Evolutionary conservation across 116 monocot species (phyloP), one percentile per base, ranked within the genome.

Genomic region (Phalaenopsis hybrid): DNA sequence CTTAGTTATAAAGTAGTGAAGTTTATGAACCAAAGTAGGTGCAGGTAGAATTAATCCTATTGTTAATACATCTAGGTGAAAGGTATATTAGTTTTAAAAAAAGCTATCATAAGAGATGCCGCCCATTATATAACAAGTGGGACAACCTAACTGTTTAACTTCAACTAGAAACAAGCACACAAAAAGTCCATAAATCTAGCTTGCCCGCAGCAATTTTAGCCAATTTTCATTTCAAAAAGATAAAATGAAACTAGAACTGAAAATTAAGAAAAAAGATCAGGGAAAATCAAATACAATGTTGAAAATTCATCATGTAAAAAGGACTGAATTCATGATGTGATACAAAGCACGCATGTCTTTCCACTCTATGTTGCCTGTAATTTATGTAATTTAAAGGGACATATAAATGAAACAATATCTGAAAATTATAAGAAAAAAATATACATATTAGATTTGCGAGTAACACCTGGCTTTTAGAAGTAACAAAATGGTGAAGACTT

Each of bases 401-500:
- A 46, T 20, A 25, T 16, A 8, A 46, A 45, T 75, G 46, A 75
- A 25, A 25, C 75, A 75, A 20, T 46, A 75, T 45, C 18, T 33
- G 8, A 65, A 65, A 65, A 21, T 7, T 65, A 65, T 25, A 21
- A 75, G 21, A 75, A 45, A 75, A n/a, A 75, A 20, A 45, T 75
- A 5, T 45, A 15, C 7, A 75, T 46, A 46, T 17, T 46, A 72
- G 37, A 41, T 74, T 25, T 65, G 21, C 37, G 57, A 77, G 57
- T 51, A 83, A 51, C 91, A 98, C 95, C 98, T 95, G 57, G 98
- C 98, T 88, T 98, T 98, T 28, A 98, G 90, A 86, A 98, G 98
- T 82, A 98, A 92, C 84, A 98, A 90, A 83, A 94, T 94, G 5
- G 97, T 93, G 85, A 97, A 97, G 25, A 97, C 97, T 88, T 97